These are phyloP conservation scores for Teratosphaeria nubilosa DNA, from an alignment of 2,329 filamentous ascomycete species.

Conservation along the genomic window DNA sequence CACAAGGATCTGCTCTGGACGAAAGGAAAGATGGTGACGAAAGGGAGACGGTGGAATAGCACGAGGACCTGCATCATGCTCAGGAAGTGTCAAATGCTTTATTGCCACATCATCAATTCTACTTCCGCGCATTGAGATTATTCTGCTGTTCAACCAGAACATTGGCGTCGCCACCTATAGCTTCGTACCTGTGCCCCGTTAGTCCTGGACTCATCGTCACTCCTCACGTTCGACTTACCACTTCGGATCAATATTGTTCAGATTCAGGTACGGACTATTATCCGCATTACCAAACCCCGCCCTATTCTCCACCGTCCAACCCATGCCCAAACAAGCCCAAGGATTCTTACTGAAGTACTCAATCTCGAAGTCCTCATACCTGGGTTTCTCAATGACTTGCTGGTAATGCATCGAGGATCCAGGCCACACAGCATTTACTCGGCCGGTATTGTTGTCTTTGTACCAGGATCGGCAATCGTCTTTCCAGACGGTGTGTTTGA, in stretches of 20 bases:
- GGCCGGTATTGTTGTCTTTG: slow-evolving; percentile 38
- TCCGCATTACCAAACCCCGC: slow-evolving; percentile 17
- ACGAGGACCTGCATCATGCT: not conserved
- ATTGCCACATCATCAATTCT: not conserved
- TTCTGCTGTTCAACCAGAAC: not conserved
- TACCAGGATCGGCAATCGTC: slow-evolving; percentile 37
- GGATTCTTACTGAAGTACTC: slow-evolving; percentile 30
- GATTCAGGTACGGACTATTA: slow-evolving; percentile 28
- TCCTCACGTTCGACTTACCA: not conserved
- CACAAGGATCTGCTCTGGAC: not conserved
- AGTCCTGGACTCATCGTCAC: not conserved
- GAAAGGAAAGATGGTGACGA: not conserved
- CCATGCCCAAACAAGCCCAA: slow-evolving; percentile 35
- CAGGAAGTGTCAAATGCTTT: not conserved
- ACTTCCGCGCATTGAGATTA: not conserved
- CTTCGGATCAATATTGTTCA: slow-evolving; percentile 20
- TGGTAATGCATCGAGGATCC: slow-evolving; percentile 42
- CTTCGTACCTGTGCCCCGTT: not conserved
- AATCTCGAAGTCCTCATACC: slow-evolving; percentile 37
- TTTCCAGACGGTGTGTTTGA: slow-evolving; percentile 42
- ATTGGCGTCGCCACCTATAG: not conserved
- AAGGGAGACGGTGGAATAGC: not conserved
- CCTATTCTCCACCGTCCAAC: slow-evolving; percentile 25
- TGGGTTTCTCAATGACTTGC: slow-evolving; percentile 28
- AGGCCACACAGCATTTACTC: slow-evolving; percentile 41